Base-by-base conservation (phyloP, 2,329 filamentous ascomycete species). In the Neofusicoccum umdonicola region DNA sequence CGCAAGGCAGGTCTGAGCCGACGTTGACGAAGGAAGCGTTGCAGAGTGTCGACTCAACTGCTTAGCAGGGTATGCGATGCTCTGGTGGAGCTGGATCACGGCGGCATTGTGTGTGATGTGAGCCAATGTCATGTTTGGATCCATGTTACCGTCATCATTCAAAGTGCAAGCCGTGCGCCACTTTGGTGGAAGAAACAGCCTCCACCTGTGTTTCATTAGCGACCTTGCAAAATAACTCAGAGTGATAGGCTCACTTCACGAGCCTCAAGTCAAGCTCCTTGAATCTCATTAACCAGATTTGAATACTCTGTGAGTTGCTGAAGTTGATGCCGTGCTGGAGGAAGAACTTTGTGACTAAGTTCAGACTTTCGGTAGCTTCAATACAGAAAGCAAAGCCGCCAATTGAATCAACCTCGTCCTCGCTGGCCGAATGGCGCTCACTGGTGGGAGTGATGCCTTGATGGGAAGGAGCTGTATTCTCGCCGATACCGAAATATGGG, bases 401-500 rank as follows among this genome's bases (percentile, higher is more conserved):
- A 1, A 80, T 62, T 4, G 72, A 72, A 6, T 69, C 68, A 19
- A 35, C 31, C 6, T 60, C 56, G 11, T 15, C 19, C 17, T 74
- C 71, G 8, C 71, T 71, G 2, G 70, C 71, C 12, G 67, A 64
- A 3, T 71, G 69, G 35, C 64, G 68, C 67, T 52, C 68, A 41
- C 57, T 66, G 52, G 50, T 68, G 41, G 65, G 70, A 11, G 71
- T 65, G 2, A 66, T 50, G 12, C 67, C 67, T 39, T 62, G 65
- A 37, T 67, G 34, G 65, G 51, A n/a, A 35, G 67, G 69, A 9
- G 71, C 69, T 50, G n/a, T 37, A n/a, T 71, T 71, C 37, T 78
- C 75, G 2, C 75, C 71, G 4, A 81, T 73, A 5, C 78, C 79
- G 67, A 81, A 81, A 62, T 75, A 80, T 0, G 78, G 78, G 1